Conservation (phyloP, 2,329 filamentous ascomycete species). For the Xylaria sp. region DNA sequence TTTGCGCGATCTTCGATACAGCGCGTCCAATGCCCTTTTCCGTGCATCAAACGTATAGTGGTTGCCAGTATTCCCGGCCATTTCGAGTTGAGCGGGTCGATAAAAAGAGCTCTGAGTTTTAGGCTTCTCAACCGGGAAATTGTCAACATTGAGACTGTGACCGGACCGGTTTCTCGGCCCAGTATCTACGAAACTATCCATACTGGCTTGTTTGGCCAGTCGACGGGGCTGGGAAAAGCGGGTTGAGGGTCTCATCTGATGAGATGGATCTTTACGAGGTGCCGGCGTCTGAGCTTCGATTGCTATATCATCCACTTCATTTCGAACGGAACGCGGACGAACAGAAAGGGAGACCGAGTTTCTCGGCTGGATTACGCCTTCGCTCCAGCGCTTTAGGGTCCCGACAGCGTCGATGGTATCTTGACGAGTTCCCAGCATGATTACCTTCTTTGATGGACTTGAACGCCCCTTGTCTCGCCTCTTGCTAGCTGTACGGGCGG, state of each 20-base stretch:
- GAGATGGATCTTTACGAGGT: slow-evolving; percentile 5
- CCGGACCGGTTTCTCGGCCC: slow-evolving; percentile 28
- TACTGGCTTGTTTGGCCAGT: slow-evolving; percentile 47
- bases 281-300: slow-evolving; percentile 6
- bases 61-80: slow-evolving; percentile 52
- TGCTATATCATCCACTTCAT: background rate
- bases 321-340: slow-evolving; percentile 7
- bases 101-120: slow-evolving; percentile 38
- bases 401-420: slow-evolving; percentile 69
- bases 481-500: slow-evolving; percentile 66
- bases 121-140: slow-evolving; percentile 22
- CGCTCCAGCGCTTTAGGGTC: slow-evolving; percentile 66
- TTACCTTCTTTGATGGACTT: slow-evolving; percentile 66
- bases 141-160: slow-evolving; percentile 2
- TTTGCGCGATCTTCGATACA: slow-evolving; percentile 60
- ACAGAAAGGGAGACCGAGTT: slow-evolving; percentile 24
- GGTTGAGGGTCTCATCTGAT: slow-evolving; percentile 28
- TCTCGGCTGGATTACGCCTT: slow-evolving; percentile 62
- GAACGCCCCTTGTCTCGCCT: slow-evolving; percentile 63
- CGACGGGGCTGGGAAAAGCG: slow-evolving; percentile 47
- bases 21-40: slow-evolving; percentile 66
- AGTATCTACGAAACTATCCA: slow-evolving; percentile 49
- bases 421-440: slow-evolving; percentile 68
- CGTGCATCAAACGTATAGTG: slow-evolving; percentile 59
- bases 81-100: slow-evolving; percentile 68